A percentile compares a stretch with the other conserved stretches of the same genome.
Conservation (phyloP, 305 asterid species). For the Fraxinus floribunda region DNA sequence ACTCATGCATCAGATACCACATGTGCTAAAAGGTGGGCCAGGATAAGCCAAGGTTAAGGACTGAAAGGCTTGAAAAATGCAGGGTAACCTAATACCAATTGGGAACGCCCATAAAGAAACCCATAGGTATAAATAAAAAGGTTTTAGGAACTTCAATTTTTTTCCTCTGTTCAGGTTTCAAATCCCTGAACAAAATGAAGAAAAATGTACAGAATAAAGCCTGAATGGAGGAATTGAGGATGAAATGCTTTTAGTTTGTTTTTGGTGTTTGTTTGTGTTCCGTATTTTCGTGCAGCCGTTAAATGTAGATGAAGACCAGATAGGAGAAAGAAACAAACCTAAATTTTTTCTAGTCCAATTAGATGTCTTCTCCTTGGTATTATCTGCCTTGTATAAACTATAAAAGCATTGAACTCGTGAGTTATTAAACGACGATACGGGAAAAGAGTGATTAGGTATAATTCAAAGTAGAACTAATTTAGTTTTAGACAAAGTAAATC, state of each 20-base stretch:
- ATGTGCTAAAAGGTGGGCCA: not conserved
- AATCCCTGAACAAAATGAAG: not conserved
- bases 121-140: not conserved
- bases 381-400: not conserved
- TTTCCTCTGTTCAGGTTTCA: not conserved
- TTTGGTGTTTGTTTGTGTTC: not conserved
- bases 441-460: not conserved
- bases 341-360: not conserved
- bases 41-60: not conserved
- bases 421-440: not conserved
- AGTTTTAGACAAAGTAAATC: not conserved
- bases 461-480: not conserved
- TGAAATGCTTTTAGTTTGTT: not conserved
- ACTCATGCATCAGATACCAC: not conserved
- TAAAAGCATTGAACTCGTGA: not conserved
- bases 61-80: not conserved
- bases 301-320: not conserved
- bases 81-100: not conserved
- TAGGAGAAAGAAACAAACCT: not conserved
- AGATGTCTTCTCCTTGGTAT: not conserved
- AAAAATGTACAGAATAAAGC: not conserved
- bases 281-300: not conserved
- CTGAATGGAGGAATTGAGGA: not conserved
- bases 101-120: not conserved
- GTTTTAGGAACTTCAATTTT: not conserved